Evolutionary conservation across 768 basidiomycete species (phyloP), one percentile per base, ranked within the genome.

Genomic region (Naganishia onofrii): DNA sequence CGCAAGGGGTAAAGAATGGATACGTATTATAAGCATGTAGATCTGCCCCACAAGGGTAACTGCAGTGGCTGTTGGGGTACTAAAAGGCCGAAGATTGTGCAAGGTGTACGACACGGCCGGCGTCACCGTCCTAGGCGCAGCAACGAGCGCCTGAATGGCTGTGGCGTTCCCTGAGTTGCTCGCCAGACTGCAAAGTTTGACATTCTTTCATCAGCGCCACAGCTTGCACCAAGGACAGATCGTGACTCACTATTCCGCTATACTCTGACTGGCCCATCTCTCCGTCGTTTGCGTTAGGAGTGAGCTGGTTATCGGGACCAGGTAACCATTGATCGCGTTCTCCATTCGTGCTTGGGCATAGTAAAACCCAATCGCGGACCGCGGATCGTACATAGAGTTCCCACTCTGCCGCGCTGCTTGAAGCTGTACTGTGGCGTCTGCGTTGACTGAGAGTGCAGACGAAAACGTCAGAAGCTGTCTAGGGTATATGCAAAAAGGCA

Each of bases 301-400:
- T 15, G 65, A 53, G 31, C 76, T 77, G 13, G 81, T 77, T 46
- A 81, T 77, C 7, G 84, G 84, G 21, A 83, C 73, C 65, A 85
- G 73, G 70, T 81, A 84, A 68, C 75, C 83, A 10, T 79, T 81
- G 10, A 80, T 74, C 1, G 84, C 84, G 19, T 80, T 79, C 73
- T 85, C 84, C 54, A 83, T 80, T 19, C 84, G 77, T 15, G 82
- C 84, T 73, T 84, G 83, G n/a, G 80, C 72, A 73, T 84, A 85
- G 68, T 80, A 83, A n/a, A 83, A 79, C 5, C 78, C 74, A 53
- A 84, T 80, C 9, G 82, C 82, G 5, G 69, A 69, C 0, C 67
- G 67, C 0, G 82, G 81, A 67, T 83, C 77, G 70, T 84, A 85
- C 7, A 77, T 66, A 9, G 77, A 29, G 67, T 83, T 76, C 10